phyloP scores from a whole-genome alignment of 768 basidiomycete genomes.

The Fistulinella prunicolor region DNA sequence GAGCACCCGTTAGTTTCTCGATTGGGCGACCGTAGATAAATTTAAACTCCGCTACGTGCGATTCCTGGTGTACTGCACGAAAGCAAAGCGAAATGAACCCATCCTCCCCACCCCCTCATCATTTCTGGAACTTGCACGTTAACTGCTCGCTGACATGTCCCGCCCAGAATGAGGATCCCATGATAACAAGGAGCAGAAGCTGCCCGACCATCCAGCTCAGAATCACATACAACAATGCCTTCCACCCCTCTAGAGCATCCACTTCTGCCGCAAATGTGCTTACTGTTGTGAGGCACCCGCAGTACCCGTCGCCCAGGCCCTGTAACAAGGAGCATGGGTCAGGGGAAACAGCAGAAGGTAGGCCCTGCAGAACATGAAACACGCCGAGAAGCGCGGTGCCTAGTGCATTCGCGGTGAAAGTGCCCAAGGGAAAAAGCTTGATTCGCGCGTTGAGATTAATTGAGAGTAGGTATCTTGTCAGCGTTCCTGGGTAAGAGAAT shows the following conservation, averaged over 20 bases:
- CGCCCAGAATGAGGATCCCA: conserved; percentile 64
- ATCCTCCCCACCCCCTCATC: conserved; percentile 3
- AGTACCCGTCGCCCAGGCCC: conserved; percentile 88
- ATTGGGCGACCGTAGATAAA: conserved; percentile 25
- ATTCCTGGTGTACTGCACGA: background rate
- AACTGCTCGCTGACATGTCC: conserved; percentile 43
- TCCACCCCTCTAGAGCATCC: conserved; percentile 50
- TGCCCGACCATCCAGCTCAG: conserved; percentile 72
- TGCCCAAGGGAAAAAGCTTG: conserved; percentile 70
- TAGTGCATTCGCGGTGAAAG: conserved; percentile 68
- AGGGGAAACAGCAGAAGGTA: conserved; percentile 37
- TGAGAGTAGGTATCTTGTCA: conserved; percentile 80
- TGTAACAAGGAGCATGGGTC: conserved; percentile 71
- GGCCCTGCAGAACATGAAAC: conserved; percentile 68
- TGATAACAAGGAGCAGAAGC: conserved; percentile 62
- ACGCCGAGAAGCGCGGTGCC: conserved; percentile 83
- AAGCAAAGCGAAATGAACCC: background rate
- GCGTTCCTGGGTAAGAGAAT: conserved; percentile 85
- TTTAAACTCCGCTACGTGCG: conserved; percentile 31
- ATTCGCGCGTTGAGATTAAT: conserved; percentile 63
- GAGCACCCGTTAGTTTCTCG: conserved; percentile 20
- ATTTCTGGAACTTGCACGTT: conserved; percentile 46
- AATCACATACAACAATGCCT: conserved; percentile 64
- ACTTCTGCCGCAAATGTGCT: conserved; percentile 90
- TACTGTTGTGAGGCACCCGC: conserved; percentile 92